These are phyloP conservation scores for Leccinum pachyderme DNA, from an alignment of 1,284 basidiomycete genomes.

Conservation along the genomic window DNA sequence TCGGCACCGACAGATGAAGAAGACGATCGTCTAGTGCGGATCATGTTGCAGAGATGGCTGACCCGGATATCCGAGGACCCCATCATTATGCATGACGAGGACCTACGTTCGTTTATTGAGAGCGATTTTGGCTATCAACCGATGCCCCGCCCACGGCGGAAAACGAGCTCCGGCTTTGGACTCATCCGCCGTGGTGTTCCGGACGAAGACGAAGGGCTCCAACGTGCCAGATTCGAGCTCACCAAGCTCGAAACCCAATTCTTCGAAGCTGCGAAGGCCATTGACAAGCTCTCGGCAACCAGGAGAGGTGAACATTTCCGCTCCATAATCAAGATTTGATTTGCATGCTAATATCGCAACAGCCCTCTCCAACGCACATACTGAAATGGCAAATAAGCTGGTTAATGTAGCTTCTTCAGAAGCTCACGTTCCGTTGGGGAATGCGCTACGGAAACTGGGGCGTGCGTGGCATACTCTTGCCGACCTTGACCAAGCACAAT, in stretches of 20 bases:
- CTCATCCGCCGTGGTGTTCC: constrained; percentile 71
- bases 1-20: constrained; percentile 95
- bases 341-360: constrained; percentile 1
- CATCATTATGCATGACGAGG: constrained; percentile 84
- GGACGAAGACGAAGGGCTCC: constrained; percentile 83
- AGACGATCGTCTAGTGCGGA: constrained; percentile 89
- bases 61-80: constrained; percentile 86
- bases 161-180: constrained; percentile 64
- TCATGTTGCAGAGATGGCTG: constrained; percentile 92
- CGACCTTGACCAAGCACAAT: constrained; percentile 82
- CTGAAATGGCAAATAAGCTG: constrained; percentile 87
- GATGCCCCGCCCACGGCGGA: constrained; percentile 70
- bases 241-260: constrained; percentile 89
- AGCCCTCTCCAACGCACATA: constrained; percentile 76
- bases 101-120: constrained; percentile 89
- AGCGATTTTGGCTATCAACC: constrained; percentile 94
- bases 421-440: constrained; percentile 75
- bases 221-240: constrained; percentile 84
- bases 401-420: constrained; percentile 88
- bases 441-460: constrained; percentile 80
- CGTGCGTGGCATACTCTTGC: constrained; percentile 82
- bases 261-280: constrained; percentile 82
- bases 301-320: constrained; percentile 60
- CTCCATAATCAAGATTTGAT: not conserved
- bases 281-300: constrained; percentile 80